Evolutionary conservation across 768 basidiomycete species (phyloP), one percentile per base, ranked within the genome.

Genomic region (Boletus rubropictus): DNA sequence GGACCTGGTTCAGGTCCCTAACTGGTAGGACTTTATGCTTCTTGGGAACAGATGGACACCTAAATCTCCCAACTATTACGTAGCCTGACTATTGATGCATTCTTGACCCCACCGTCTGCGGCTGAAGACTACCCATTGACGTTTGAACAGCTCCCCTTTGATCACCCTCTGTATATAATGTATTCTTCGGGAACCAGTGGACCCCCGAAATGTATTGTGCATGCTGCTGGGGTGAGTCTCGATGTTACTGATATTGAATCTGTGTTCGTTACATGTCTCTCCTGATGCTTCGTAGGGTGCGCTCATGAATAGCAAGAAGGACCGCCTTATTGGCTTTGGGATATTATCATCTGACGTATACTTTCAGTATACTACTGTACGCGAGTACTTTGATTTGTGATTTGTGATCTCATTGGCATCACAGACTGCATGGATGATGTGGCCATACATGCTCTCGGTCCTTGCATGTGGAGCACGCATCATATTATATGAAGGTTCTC

Each of bases 121-220:
- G 75, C 70, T 5, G 77, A 79, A 47, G 69, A 71, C 39, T 67
- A 72, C 14, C 70, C 72, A 42, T 68, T 89, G 27, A 63, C 61
- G 10, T 93, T 89, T 56, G 78, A 80, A 52, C 84, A 88, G 59
- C 71, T 86, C 5, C 81, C 84, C 0, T 91, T 92, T 63, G 75
- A 74, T 49, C 86, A 89, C 29, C 90, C 90, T 2, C 66, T 88
- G 14, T 91, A 80, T 65, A 89, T 94, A 49, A 59, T 92, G 12
- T 93, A 90, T 63, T 89, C 85, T 31, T 89, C 86, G 15, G 91
- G 91, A 14, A 93, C 91, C 0, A 88, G 86, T 3, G 90, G 91
- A 18, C 80, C 84, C 39, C 88, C 87, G 1, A 90, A 91, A 64
- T 89, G 87, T 47, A 89, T 90, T 41, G 80, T 89, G 2, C 89